A percentile compares a stretch with the other conserved stretches of the same genome.
Evolutionary conservation across 1,139 yeast species (phyloP).

Genomic region (Arxiozyma slooffiae): DNA sequence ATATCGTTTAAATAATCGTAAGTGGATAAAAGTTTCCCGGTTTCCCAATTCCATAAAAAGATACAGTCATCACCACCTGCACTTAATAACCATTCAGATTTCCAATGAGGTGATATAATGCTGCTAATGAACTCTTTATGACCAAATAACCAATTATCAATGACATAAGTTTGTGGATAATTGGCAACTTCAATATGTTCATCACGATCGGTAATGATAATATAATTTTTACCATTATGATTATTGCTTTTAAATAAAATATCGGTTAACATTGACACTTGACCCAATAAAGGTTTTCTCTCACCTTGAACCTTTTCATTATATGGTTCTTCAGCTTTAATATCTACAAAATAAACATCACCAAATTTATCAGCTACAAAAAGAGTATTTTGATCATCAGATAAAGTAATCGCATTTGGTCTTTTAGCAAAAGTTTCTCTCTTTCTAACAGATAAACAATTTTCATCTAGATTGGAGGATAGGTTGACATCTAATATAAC

Average conservation of each 20-base stretch:
- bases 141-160: slow-evolving; percentile 79
- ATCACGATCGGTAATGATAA: slow-evolving; percentile 86
- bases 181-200: slow-evolving; percentile 88
- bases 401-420: slow-evolving; percentile 70
- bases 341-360: slow-evolving; percentile 59
- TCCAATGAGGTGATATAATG: slow-evolving; percentile 45
- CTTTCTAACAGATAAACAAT: slow-evolving; percentile 44
- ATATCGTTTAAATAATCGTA: slow-evolving; percentile 43
- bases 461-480: slow-evolving; percentile 11
- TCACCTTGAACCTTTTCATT: slow-evolving; percentile 19
- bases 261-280: slow-evolving; percentile 90
- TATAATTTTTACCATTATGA: slow-evolving; percentile 35
- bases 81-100: slow-evolving; percentile 46
- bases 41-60: slow-evolving; percentile 73
- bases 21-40: slow-evolving; percentile 39
- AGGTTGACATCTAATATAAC: slow-evolving; percentile 45
- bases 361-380: slow-evolving; percentile 95
- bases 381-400: slow-evolving; percentile 41
- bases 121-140: slow-evolving; percentile 74
- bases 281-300: slow-evolving; percentile 69
- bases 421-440: slow-evolving; percentile 81
- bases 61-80: slow-evolving; percentile 86
- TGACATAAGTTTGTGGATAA: slow-evolving; percentile 67
- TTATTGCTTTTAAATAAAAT: slow-evolving; percentile 40
- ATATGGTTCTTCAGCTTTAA: slow-evolving; percentile 16